These are phyloP conservation scores for Ophiosphaerella korrae DNA, from an alignment of 2,329 filamentous ascomycete genomes.

Conservation along the genomic window DNA sequence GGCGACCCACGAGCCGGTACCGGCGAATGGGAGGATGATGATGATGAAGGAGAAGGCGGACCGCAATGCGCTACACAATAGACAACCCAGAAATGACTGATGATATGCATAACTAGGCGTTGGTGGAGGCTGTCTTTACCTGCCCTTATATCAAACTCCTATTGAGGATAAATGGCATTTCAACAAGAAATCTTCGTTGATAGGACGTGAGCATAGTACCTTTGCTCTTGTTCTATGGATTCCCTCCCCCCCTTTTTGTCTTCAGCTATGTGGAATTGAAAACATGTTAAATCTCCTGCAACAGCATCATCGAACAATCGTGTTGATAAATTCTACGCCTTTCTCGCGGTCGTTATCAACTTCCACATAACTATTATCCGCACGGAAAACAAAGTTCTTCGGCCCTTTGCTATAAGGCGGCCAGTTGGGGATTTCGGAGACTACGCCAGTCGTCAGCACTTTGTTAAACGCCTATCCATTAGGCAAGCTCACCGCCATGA, in stretches of 20 bases:
- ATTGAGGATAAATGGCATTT: too few species aligned
- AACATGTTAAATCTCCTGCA: neutral
- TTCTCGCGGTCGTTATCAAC: conserved; percentile 24
- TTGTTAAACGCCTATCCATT: neutral
- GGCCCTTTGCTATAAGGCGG: conserved; percentile 23
- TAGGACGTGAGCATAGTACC: too few species aligned
- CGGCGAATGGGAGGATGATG: conserved; percentile 74
- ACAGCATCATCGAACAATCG: conserved; percentile 17
- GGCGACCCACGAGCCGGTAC: conserved; percentile 69
- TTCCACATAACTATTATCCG: conserved; percentile 35
- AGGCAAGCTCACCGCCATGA: conserved; percentile 22
- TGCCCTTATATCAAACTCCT: neutral
- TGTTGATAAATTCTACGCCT: conserved; percentile 33
- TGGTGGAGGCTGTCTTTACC: conserved; percentile 16
- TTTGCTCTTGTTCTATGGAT: too few species aligned
- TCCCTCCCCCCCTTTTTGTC: too few species aligned
- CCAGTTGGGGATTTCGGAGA: conserved; percentile 19
- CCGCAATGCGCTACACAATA: conserved; percentile 78
- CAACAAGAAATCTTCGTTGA: too few species aligned
- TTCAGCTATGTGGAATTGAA: too few species aligned
- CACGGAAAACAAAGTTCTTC: conserved; percentile 35
- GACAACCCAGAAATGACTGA: conserved; percentile 16
- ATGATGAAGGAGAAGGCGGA: conserved; percentile 63
- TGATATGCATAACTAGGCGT: conserved; percentile 32
- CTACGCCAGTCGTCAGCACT: conserved; percentile 7